A percentile compares a stretch with the other conserved stretches of the same genome.
Conservation (phyloP, 371 early-diverging fungal genomes). For the Apophysomyces trapeziformis region DNA sequence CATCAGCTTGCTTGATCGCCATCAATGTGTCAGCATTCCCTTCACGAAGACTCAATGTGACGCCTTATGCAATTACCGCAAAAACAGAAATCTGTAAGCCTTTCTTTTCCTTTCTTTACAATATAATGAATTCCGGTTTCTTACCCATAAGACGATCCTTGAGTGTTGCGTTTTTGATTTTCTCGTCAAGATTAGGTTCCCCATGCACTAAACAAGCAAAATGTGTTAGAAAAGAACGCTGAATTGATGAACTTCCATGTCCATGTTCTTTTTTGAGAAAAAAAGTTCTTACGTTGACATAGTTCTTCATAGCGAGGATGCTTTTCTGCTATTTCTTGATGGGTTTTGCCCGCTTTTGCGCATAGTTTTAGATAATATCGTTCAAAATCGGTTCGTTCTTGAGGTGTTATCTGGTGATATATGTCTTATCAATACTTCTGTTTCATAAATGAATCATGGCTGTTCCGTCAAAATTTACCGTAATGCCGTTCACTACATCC, state of each 20-base stretch:
- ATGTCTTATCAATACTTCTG: too few species aligned
- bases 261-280: neutral
- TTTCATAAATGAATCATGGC: too few species aligned
- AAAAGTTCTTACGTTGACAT: conserved; percentile 43
- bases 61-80: neutral
- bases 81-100: neutral
- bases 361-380: conserved; percentile 70
- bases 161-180: conserved; percentile 38
- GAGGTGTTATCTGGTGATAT: conserved; percentile 37
- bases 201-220: conserved; percentile 48
- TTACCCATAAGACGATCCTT: conserved; percentile 68
- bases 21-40: neutral
- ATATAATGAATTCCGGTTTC: neutral
- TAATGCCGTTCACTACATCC: conserved; percentile 43
- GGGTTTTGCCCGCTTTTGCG: conserved; percentile 41
- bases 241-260: neutral
- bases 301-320: conserved; percentile 67
- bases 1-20: conserved; percentile 16
- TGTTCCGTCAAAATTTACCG: conserved; percentile 21
- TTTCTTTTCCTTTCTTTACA: neutral
- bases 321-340: conserved; percentile 35
- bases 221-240: neutral
- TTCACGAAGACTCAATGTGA: conserved; percentile 18
- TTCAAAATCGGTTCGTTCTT: conserved; percentile 73
- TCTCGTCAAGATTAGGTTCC: conserved; percentile 47